phyloP scores from a whole-genome alignment of 2,329 filamentous ascomycete genomes.

The Nothopassalora personata region DNA sequence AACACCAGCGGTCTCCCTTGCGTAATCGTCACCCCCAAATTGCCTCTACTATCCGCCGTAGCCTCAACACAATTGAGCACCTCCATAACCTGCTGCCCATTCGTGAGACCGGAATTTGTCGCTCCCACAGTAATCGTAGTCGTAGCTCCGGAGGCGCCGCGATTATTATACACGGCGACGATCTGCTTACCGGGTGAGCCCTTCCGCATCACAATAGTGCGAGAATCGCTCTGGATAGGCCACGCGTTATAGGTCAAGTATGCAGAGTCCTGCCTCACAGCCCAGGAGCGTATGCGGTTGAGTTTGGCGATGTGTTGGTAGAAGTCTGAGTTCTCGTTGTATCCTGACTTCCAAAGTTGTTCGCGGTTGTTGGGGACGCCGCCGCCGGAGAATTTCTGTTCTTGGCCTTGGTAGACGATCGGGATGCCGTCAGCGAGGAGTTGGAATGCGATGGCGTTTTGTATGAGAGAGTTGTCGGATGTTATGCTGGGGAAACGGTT shows the following conservation, averaged over 20 bases:
- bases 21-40: conserved; percentile 29
- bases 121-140: conserved; percentile 27
- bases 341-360: conserved; percentile 34
- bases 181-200: conserved; percentile 35
- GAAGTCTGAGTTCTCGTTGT: conserved; percentile 36
- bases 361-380: conserved; percentile 34
- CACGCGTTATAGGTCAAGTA: conserved; percentile 39
- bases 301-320: conserved; percentile 38
- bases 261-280: conserved; percentile 33
- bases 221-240: conserved; percentile 35
- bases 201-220: conserved; percentile 43
- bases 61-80: conserved; percentile 42
- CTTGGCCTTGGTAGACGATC: conserved; percentile 59
- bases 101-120: conserved; percentile 22
- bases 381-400: conserved; percentile 49
- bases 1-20: conserved; percentile 12
- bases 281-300: conserved; percentile 48
- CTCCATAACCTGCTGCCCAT: conserved; percentile 31
- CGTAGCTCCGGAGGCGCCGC: conserved; percentile 22
- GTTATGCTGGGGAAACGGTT: conserved; percentile 41
- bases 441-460: conserved; percentile 56
- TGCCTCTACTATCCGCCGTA: conserved; percentile 41
- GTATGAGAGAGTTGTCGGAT: conserved; percentile 49
- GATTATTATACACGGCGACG: conserved; percentile 31
- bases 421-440: conserved; percentile 57